phyloP scores from a whole-genome alignment of 495 filamentous ascomycete genomes.

The Aspergillus nidulans region DNA sequence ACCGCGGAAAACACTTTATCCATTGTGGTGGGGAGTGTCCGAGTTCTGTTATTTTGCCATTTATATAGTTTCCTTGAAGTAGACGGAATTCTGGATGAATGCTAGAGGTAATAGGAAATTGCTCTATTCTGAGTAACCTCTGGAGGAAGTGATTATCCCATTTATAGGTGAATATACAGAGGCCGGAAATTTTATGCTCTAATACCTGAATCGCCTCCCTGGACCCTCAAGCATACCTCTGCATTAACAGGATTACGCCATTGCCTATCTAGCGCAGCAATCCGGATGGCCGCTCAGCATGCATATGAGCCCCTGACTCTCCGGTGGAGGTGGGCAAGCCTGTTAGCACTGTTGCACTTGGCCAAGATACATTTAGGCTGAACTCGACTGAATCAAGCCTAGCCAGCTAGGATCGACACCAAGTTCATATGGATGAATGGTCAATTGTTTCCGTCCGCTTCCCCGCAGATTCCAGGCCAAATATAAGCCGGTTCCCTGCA shows the following conservation, averaged over 20 bases:
- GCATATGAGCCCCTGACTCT: too few species aligned
- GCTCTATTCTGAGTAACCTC: too few species aligned
- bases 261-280: too few species aligned
- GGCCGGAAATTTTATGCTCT: too few species aligned
- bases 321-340: background rate
- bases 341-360: too few species aligned
- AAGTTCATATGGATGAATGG: background rate
- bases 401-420: background rate
- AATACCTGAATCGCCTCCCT: too few species aligned
- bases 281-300: too few species aligned
- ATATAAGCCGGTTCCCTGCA: background rate
- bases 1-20: constrained; percentile 29
- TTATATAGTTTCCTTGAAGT: constrained; percentile 14
- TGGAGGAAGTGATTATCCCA: too few species aligned
- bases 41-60: constrained; percentile 32
- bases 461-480: background rate
- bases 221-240: too few species aligned
- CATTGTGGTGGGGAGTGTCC: constrained; percentile 31
- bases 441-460: background rate
- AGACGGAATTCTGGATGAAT: background rate
- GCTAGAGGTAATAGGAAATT: too few species aligned
- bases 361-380: background rate
- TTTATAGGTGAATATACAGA: too few species aligned
- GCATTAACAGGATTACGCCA: too few species aligned
- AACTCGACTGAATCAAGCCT: background rate